Evolutionary conservation across 169 alveolate genomes (phyloP).

Genomic region (Amoebophrya sp.): DNA sequence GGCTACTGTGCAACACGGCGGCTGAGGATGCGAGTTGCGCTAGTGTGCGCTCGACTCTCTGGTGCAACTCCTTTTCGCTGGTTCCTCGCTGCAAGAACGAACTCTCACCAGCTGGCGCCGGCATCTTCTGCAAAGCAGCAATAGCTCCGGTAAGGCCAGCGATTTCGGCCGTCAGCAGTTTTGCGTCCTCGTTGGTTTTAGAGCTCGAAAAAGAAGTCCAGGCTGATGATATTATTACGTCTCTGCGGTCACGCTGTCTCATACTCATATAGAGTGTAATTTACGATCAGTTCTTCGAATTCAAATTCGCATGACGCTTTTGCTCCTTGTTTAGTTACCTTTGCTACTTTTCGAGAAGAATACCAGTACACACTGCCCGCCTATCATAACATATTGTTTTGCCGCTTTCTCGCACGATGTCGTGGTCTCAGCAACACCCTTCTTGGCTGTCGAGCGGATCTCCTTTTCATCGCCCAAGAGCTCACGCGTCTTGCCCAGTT

Average conservation of each 20-base stretch:
- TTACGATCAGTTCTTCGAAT: too few relatives aligned
- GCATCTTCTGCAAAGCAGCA: neutral
- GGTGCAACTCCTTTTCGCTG: neutral
- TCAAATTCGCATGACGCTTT: too few relatives aligned
- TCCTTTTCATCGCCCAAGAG: neutral
- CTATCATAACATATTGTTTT: too few relatives aligned
- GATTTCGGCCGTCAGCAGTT: conserved; percentile 5
- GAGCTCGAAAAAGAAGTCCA: too few relatives aligned
- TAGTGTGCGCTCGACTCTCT: neutral
- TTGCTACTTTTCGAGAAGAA: too few relatives aligned
- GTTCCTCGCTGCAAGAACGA: neutral
- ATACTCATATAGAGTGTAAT: too few relatives aligned
- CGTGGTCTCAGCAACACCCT: conserved; percentile 13
- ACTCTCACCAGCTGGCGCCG: conserved; percentile 4
- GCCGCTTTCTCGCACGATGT: neutral
- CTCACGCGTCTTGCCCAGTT: neutral
- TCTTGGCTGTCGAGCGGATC: neutral
- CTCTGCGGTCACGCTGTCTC: too few relatives aligned
- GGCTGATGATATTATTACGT: too few relatives aligned
- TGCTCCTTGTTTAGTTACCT: too few relatives aligned
- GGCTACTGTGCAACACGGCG: conserved; percentile 21
- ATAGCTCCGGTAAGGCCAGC: neutral
- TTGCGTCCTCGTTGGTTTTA: neutral
- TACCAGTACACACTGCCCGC: too few relatives aligned
- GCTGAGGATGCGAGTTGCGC: neutral